Percentiles rank a stretch among this genome's conserved stretches.
phyloP scores from a whole-genome alignment of 305 asterid species.

The Striga hermonthica region DNA sequence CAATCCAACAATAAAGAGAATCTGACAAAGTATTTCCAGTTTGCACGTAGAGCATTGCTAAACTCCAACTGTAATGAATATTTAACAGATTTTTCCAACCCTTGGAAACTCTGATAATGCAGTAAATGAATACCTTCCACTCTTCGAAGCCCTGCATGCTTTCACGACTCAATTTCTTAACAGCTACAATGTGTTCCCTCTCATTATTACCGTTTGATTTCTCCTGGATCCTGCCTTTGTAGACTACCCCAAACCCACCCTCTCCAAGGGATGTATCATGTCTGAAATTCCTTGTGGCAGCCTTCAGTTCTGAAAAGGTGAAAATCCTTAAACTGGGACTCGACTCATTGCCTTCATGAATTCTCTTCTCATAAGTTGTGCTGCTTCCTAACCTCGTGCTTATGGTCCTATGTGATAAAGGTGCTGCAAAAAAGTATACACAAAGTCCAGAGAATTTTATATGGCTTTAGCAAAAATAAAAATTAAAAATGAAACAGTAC shows the following conservation, averaged over 20 bases:
- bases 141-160: background rate
- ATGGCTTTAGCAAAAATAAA: background rate
- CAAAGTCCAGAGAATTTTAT: background rate
- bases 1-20: too few relatives aligned
- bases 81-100: background rate
- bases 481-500: background rate
- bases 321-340: conserved; percentile 5
- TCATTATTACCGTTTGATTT: background rate
- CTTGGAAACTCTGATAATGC: background rate
- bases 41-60: background rate
- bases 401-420: background rate
- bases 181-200: background rate
- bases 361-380: background rate
- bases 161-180: background rate
- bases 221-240: background rate
- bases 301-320: background rate
- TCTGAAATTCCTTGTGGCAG: background rate
- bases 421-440: background rate
- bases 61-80: background rate
- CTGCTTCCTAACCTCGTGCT: background rate
- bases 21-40: too few relatives aligned
- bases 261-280: background rate
- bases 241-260: conserved; percentile 4
- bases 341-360: background rate
- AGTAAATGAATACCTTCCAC: conserved; percentile 6